Conservation (phyloP, 306 rosid genomes). For the Malus sylvestris region DNA sequence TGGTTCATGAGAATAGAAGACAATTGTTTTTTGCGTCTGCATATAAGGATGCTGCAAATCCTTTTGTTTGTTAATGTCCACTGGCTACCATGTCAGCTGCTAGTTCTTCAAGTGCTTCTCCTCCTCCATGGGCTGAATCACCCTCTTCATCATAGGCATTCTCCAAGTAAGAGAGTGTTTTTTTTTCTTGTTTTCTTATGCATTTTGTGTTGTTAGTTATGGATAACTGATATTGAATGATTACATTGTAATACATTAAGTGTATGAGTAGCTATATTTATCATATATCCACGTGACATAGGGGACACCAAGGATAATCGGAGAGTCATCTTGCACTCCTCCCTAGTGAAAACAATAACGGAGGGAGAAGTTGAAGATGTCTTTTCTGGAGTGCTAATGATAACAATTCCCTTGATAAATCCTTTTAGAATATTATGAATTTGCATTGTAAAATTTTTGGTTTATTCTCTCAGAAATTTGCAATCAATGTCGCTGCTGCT, state of each 20-base stretch:
- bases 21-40: slow-evolving; percentile 64
- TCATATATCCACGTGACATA: not conserved
- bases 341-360: too few relatives aligned
- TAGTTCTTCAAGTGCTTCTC: slow-evolving; percentile 61
- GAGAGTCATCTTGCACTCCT: too few relatives aligned
- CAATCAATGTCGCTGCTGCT: not conserved
- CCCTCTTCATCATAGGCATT: slow-evolving; percentile 51
- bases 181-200: not conserved
- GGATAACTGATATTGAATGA: not conserved
- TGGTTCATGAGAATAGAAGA: slow-evolving; percentile 86
- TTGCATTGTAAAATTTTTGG: not conserved
- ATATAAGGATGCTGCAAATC: slow-evolving; percentile 80
- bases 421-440: not conserved
- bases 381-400: too few relatives aligned
- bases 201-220: not conserved
- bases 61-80: slow-evolving; percentile 93
- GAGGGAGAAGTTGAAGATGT: too few relatives aligned
- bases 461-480: not conserved
- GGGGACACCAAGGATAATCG: too few relatives aligned
- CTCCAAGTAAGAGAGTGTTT: slow-evolving; percentile 47
- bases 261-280: not conserved
- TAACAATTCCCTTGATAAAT: not conserved
- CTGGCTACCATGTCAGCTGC: slow-evolving; percentile 68
- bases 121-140: slow-evolving; percentile 87
- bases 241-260: not conserved